Evolutionary conservation across 371 early-diverging fungal species (phyloP), one percentile per base, ranked within the genome.

Genomic region (Catenaria anguillulae): DNA sequence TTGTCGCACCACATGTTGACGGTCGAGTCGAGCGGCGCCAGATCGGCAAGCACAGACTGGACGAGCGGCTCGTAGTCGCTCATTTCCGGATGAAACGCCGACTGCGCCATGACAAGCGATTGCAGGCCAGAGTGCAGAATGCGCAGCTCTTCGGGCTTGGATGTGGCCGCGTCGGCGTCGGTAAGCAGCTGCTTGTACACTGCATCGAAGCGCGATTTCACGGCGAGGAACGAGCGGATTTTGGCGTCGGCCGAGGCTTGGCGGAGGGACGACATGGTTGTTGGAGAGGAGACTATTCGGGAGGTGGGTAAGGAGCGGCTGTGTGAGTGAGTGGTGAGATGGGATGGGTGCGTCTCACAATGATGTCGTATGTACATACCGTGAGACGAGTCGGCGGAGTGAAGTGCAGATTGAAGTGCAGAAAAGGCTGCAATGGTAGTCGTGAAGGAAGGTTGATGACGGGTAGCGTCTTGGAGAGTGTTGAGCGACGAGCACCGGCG

Each of bases 171-270:
- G 35, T 56, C 62, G 8, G 62, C 65, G 26, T 24, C 56, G 23
- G 52, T 12, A 33, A 65, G 31, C 1, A 65, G 54, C 12, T 21
- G 29, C 10, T 33, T 37, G 26, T 65, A 65, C 6, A 54, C 33
- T 10, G 37, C 43, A 19, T 62, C 59, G 43, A 62, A 35, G 0
- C 33, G 48, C 8, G 40, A 45, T 45, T 65, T 65, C 29, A 60
- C 60, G 15, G 43, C 54, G 40, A 52, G 54, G 29, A 65, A 60
- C 24, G 60, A 62, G 26, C 21, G n/a, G 48, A 65, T 65, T 59
- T 65, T 65, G 36, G 58, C 40, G 40, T 40, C 10, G 40, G 40
- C 40, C 10, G 40, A 40, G 10, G 40, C 40, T 5, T 40, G 40
- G 40, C 40, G 40, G 40, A 40, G 40, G 5, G 5, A 5, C 10